These are phyloP conservation scores for Sequoia sempervirens DNA, from an alignment of 75 land plant genomes.

Conservation along the genomic window DNA sequence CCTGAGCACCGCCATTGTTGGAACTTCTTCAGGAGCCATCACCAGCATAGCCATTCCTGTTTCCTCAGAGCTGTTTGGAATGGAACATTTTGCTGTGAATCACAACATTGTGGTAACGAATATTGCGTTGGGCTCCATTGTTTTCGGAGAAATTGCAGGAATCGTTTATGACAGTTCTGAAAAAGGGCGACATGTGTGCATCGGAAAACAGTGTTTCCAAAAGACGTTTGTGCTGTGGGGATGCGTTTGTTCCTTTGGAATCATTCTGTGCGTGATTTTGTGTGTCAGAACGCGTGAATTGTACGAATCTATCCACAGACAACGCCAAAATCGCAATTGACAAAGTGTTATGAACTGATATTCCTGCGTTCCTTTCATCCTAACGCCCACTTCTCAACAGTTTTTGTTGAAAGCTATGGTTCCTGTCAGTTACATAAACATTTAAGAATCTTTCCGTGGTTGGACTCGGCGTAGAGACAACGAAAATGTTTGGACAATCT, in stretches of 20 bases:
- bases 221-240: slow-evolving; percentile 31
- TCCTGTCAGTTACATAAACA: too few species aligned
- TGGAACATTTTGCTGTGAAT: slow-evolving; percentile 46
- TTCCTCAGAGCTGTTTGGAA: slow-evolving; percentile 63
- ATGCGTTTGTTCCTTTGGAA: background rate
- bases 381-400: too few species aligned
- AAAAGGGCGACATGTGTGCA: slow-evolving; percentile 27
- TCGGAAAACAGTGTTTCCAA: slow-evolving; percentile 40
- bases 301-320: background rate
- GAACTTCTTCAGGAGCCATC: slow-evolving; percentile 48
- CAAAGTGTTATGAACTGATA: too few species aligned
- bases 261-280: background rate
- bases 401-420: too few species aligned
- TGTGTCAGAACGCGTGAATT: background rate
- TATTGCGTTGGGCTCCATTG: slow-evolving; percentile 59
- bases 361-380: too few species aligned
- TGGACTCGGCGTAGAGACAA: too few species aligned
- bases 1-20: slow-evolving; percentile 33
- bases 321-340: background rate
- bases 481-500: too few species aligned
- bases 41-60: slow-evolving; percentile 52
- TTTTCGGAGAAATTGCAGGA: slow-evolving; percentile 56
- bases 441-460: too few species aligned
- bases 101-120: slow-evolving; percentile 66
- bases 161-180: slow-evolving; percentile 30